These are phyloP conservation scores for Stephania yunnanensis DNA, from an alignment of 164 flowering plant species.

Conservation along the genomic window DNA sequence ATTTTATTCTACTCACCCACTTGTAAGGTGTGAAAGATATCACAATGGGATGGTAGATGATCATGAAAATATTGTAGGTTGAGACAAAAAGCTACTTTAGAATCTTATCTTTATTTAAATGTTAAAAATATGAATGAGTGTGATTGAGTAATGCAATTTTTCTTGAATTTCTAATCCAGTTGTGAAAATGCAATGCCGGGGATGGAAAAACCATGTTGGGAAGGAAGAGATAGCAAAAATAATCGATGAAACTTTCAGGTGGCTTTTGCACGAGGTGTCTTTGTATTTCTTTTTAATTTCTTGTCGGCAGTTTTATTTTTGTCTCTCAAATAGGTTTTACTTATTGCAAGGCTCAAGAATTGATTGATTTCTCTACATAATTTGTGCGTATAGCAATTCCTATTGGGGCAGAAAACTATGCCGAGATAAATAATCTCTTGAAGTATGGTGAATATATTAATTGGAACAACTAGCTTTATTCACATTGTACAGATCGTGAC, in stretches of 20 bases:
- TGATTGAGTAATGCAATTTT: not conserved
- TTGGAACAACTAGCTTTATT: no score
- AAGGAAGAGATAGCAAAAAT: conserved; percentile 79
- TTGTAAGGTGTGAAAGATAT: no score
- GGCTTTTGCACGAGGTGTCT: not conserved
- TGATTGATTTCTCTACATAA: not conserved
- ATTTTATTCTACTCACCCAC: no score
- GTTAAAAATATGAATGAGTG: not conserved
- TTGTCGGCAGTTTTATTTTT: not conserved
- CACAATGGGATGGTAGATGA: no score
- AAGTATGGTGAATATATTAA: not conserved
- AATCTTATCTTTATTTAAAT: not conserved
- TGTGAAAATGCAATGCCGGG: conserved; percentile 43
- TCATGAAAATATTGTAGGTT: no score
- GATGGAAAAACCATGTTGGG: conserved; percentile 51
- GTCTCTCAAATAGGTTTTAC: not conserved
- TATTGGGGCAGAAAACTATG: not conserved
- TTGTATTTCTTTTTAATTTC: not conserved
- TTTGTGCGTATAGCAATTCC: not conserved
- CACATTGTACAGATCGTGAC: no score
- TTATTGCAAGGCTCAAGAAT: not conserved
- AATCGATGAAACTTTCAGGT: conserved; percentile 94
- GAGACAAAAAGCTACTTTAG: no score
- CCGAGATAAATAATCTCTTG: not conserved
- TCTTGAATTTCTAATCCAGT: conserved; percentile 31